phyloP scores from a whole-genome alignment of 352 stramenopile species.

The Elongisporangium anandrum region DNA sequence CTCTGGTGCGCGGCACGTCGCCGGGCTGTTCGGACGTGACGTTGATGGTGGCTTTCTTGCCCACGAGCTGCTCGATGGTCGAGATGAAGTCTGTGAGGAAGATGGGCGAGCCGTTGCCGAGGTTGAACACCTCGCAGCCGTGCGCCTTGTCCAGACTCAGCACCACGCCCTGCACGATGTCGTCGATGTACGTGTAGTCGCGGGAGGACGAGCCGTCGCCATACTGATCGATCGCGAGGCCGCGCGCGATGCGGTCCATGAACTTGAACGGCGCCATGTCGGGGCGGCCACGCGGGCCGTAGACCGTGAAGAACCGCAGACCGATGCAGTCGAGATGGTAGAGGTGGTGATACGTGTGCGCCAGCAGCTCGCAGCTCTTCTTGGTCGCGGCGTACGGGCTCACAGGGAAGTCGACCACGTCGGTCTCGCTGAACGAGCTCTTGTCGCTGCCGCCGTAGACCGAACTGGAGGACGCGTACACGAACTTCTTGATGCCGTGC shows the following conservation, averaged over 20 bases:
- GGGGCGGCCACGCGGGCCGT: slow-evolving; percentile 92
- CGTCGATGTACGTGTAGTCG: slow-evolving; percentile 98
- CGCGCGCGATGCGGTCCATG: slow-evolving; percentile 92
- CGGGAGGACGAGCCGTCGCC: slow-evolving; percentile 92
- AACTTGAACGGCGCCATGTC: slow-evolving; percentile 99
- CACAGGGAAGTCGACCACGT: slow-evolving; percentile 93
- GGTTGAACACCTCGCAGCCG: slow-evolving; percentile 96
- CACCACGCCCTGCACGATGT: slow-evolving; percentile 96
- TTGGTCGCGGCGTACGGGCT: slow-evolving; percentile 97
- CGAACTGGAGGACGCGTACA: slow-evolving; percentile 94
- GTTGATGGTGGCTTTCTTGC: slow-evolving; percentile 93
- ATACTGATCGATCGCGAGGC: slow-evolving; percentile 94
- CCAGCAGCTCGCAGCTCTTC: slow-evolving; percentile 96
- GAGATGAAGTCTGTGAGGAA: slow-evolving; percentile 94
- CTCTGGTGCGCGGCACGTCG: slow-evolving; percentile 95
- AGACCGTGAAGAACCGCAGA: slow-evolving; percentile 99
- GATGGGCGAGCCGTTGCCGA: slow-evolving; percentile 92
- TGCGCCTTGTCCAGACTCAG: slow-evolving; percentile 58
- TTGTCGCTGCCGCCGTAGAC: slow-evolving; percentile 94
- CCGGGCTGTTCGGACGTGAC: slow-evolving; percentile 93
- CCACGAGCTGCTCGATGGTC: slow-evolving; percentile 92
- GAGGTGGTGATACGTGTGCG: slow-evolving; percentile 96
- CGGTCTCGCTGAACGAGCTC: slow-evolving; percentile 87
- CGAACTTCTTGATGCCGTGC: slow-evolving; percentile 91
- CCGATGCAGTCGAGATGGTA: slow-evolving; percentile 94